Base-by-base conservation (phyloP, 257 asterid species). In the Primulina eburnea region DNA sequence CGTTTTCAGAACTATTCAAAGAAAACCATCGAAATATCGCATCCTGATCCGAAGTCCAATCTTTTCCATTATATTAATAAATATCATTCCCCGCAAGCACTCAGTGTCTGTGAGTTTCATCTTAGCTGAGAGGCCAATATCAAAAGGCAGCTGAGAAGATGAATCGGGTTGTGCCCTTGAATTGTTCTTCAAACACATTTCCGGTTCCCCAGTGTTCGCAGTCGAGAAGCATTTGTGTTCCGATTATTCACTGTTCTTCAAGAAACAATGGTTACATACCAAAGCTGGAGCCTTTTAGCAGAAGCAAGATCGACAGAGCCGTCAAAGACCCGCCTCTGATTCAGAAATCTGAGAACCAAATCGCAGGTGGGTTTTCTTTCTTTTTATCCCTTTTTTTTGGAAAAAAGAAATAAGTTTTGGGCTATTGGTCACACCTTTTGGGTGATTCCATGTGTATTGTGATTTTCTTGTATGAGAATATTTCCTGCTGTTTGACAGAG, bases 271-370 rank as follows among this genome's bases (percentile, higher is more conserved):
- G 78, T 16, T 62, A 33, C 60, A 81, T 90, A 59, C 98, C 98
- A 3, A 93, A 89, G 89, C 82, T 90, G 30, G 96, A 88, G 85
- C 95, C 99, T 47, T 94, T 94, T 35, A 91, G 89, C 81, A 83
- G 97, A 80, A 94, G 71, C 84, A 91, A 79, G 82, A 17, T 87
- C 28, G 96, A 93, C 73, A 81, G 96, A 68, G 79, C 69, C 17
- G 58, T 86, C 21, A 86, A 68, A 73, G 99, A 89, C 1, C 99
- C 96, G 3, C 95, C 99, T 67, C 74, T 94, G 89, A 91, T 91
- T 73, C 83, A 91, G 72, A 94, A 86, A 77, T 78, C 93, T 4
- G 88, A 88, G 72, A 81, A 77, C 66, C 83, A 94, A 67, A 86
- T 94, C 35, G 90, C 97, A 11, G 99, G 99, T 78, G 77, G 47